Percentiles rank a stretch among this genome's conserved stretches.
phyloP scores from a whole-genome alignment of 352 stramenopile genomes.

The Phytophthora multivora region DNA sequence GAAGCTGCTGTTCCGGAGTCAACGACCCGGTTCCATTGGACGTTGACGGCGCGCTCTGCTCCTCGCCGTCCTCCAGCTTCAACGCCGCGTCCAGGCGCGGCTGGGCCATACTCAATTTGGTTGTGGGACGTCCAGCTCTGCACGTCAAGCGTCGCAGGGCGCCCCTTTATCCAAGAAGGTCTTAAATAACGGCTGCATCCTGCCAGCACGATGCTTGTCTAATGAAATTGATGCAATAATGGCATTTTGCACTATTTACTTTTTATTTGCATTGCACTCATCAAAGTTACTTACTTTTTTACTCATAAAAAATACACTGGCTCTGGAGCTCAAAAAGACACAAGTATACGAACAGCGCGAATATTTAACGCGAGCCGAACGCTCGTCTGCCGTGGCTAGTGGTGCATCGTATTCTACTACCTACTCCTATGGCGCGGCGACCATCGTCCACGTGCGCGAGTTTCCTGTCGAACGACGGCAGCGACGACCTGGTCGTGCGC shows the following conservation, averaged over 20 bases:
- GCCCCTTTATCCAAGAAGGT: conserved; percentile 3
- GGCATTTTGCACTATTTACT: too few species aligned
- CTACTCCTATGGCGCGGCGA: conserved; percentile 13
- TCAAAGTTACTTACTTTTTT: too few species aligned
- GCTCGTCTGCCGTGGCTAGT: not conserved
- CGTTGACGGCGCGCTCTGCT: conserved; percentile 3
- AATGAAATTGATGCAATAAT: not conserved
- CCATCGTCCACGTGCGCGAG: conserved; percentile 38
- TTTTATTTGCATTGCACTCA: too few species aligned
- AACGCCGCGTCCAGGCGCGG: conserved; percentile 6
- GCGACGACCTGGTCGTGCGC: conserved; percentile 58
- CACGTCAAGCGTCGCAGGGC: conserved; percentile 19
- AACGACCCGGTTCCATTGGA: conserved; percentile 6
- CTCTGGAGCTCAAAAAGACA: not conserved
- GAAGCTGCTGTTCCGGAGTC: conserved; percentile 59
- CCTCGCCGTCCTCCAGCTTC: not conserved
- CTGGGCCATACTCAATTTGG: conserved; percentile 23
- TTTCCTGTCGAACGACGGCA: conserved; percentile 50
- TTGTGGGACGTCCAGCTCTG: conserved; percentile 1
- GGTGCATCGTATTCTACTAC: not conserved
- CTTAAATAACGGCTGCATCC: conserved; percentile 9
- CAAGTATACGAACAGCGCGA: not conserved
- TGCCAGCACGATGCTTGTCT: not conserved
- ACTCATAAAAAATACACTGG: too few species aligned
- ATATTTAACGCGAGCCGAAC: not conserved